phyloP scores from a whole-genome alignment of 495 filamentous ascomycete genomes.

The Tuber umbilicatum region DNA sequence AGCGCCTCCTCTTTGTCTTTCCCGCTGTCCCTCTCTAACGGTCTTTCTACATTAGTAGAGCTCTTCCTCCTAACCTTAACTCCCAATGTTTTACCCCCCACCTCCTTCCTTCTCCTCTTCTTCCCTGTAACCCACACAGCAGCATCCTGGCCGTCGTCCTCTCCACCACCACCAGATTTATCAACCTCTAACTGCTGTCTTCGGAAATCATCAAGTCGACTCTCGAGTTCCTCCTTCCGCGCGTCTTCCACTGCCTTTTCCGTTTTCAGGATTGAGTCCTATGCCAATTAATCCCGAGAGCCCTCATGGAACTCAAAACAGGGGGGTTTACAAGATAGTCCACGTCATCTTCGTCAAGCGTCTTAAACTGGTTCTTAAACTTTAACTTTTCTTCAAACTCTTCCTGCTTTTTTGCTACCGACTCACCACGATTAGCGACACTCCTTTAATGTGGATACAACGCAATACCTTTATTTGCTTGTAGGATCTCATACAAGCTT shows the following conservation, averaged over 20 bases:
- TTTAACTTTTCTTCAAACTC: conserved; percentile 85
- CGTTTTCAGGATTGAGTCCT: conserved; percentile 32
- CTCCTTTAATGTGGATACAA: neutral
- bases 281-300: neutral
- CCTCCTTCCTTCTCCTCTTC: conserved; percentile 27
- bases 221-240: conserved; percentile 31
- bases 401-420: conserved; percentile 82
- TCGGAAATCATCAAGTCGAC: conserved; percentile 30
- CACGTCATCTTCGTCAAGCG: conserved; percentile 87
- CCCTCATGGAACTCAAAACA: neutral
- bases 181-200: conserved; percentile 36
- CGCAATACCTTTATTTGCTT: conserved; percentile 84
- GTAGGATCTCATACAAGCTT: conserved; percentile 75
- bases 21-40: neutral
- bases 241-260: conserved; percentile 28
- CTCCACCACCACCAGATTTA: conserved; percentile 10
- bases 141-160: conserved; percentile 5
- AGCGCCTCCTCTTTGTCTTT: neutral
- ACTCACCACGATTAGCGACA: conserved; percentile 25
- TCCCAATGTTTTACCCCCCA: conserved; percentile 15
- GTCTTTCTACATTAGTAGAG: neutral
- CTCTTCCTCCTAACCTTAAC: conserved; percentile 29
- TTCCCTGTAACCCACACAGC: conserved; percentile 17
- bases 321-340: conserved; percentile 61
- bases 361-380: conserved; percentile 87